Base-by-base conservation (phyloP, 208 protist species). In the Acanthamoeba triangularis region DNA sequence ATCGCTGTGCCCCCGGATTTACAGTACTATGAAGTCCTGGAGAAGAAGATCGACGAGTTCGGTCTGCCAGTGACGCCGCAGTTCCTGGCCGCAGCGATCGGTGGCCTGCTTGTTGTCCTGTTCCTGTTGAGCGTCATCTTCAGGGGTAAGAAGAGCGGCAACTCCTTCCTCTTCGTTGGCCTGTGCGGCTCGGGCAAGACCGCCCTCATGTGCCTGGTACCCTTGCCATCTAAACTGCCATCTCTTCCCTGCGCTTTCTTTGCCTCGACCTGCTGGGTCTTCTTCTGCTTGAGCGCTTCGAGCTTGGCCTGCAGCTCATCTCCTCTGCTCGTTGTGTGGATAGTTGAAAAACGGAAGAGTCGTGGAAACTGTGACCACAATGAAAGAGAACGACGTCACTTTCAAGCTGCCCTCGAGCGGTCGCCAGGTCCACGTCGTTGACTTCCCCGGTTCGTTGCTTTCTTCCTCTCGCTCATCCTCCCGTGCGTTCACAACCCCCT, bases 311-410 rank as follows among this genome's bases (percentile, higher is more conserved):
- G 14, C 3, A 30, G 28, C 23, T 47, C 35, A 25, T n/a, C 23
- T 49, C 37, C 23, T 37, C 30, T 37, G 1, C n/a, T 25, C 35
- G 3, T 93, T 41, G 20, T 20, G 23, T 6, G 52, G 28, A 23
- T 20, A 93, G 87, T 52, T 93, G 87, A 72, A 74, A 33, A 37
- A 76, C 20, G 87, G 87, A 37, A 23, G 63, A 35, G 61, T 93
- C 5, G 35, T 76, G 87, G 87, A 93, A 18, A 93, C 87, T 23
- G 61, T 78, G 16, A 93, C 87, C 28, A 56, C 52, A 2, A 93
- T 93, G 87, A 93, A 93, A 28, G 87, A 93, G 61, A 93, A 93
- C 87, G 87, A 93, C n/a, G 63, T 67, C 52, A 93, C 33, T 6
- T 76, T 76, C 63, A 76, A 67, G 25, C 28, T 93, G 61, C 87